Conservation (phyloP, 192 early-diverging fungal genomes). For the Backusella luteola region DNA sequence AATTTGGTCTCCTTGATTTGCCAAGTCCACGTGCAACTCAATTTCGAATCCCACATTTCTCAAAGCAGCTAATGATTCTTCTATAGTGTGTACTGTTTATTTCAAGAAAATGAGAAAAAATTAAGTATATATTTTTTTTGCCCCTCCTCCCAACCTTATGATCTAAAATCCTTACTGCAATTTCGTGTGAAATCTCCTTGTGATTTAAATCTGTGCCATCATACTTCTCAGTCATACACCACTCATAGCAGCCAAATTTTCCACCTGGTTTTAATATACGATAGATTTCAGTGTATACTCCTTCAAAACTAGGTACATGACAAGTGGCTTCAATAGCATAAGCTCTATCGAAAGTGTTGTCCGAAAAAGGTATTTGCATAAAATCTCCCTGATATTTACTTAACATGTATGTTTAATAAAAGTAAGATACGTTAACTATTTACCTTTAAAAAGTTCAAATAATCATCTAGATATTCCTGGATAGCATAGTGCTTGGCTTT, state of each 20-base stretch:
- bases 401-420: not conserved
- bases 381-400: conserved; percentile 68
- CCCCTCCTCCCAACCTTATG: not conserved
- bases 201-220: conserved; percentile 76
- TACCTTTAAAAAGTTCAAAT: conserved; percentile 50
- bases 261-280: conserved; percentile 93
- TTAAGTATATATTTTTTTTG: not conserved
- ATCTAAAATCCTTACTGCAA: conserved; percentile 54
- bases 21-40: conserved; percentile 62
- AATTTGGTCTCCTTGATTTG: conserved; percentile 62
- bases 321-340: conserved; percentile 96
- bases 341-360: conserved; percentile 78
- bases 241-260: conserved; percentile 91
- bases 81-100: too few species aligned
- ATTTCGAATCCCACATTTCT: conserved; percentile 86
- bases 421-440: not conserved
- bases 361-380: conserved; percentile 82
- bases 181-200: conserved; percentile 68
- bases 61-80: conserved; percentile 73
- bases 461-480: conserved; percentile 57
- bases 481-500: conserved; percentile 71
- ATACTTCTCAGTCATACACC: conserved; percentile 89
- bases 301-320: conserved; percentile 83
- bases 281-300: conserved; percentile 86
- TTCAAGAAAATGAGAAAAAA: too few species aligned